Base-by-base conservation (phyloP, 305 asterid genomes). In the Fraxinus dipetala region DNA sequence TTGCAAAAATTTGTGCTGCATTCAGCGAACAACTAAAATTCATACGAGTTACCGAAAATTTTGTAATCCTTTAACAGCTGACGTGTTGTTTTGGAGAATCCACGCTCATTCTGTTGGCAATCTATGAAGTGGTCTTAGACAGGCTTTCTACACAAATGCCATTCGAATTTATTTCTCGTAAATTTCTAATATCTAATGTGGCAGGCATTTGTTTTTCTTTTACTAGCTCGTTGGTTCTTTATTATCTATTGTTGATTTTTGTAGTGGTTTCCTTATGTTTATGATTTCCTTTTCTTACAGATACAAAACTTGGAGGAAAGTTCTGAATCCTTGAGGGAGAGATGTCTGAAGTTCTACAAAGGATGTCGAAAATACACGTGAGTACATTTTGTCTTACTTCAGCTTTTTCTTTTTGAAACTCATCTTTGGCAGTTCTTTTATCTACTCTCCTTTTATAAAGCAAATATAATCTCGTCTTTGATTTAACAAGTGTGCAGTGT, bases 351-450 rank as follows among this genome's bases (percentile, higher is more conserved):
- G 86, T 97, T 95, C 81, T 97, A 95, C 88, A 97, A 97, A 89
- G 98, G 99, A 85, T 91, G 99, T 80, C 93, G 99, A 24, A 97
- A 95, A 91, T 97, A 97, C 91, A 95, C 99, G 99, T 97, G 84
- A 91, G 98, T 76, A 79, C 82, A 59, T 61, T 79, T 54, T 80
- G 63, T 43, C 59, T 5, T 79, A 16, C 78, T 85, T 81, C 79
- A 76, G 16, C 73, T 75, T 80, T 38, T 31, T 74, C 48, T 74
- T 43, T 35, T 36, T 65, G 45, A 32, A 26, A 16, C 9, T 77
- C 26, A 4, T 83, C 16, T 4, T 81, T 51, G 11, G 76, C 7
- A 35, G 14, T 80, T 45, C 81, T 40, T 74, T 65, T 72, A 28
- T 67, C 38, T 28, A 30, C 74, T 67, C 35, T 11, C 36, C 35